These are phyloP conservation scores for Cladophialophora chaetospira DNA, from an alignment of 2,329 filamentous ascomycete species.

Conservation along the genomic window DNA sequence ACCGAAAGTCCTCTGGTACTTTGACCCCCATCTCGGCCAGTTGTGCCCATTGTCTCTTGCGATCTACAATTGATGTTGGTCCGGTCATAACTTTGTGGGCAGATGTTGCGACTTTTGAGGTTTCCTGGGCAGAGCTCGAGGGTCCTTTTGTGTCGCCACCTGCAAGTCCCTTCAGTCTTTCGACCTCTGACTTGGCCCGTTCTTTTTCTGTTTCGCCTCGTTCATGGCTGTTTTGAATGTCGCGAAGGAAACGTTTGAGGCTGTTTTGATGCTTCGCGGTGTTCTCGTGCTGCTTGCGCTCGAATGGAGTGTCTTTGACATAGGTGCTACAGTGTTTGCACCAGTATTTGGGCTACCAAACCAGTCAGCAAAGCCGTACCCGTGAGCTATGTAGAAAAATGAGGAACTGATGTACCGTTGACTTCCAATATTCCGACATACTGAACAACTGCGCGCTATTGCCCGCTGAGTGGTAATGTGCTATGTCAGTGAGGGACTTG, in stretches of 20 bases:
- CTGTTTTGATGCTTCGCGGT: conserved; percentile 81
- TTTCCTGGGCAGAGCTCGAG: conserved; percentile 34
- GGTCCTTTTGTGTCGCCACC: conserved; percentile 42
- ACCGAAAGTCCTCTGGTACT: conserved; percentile 75
- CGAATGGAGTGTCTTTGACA: conserved; percentile 89
- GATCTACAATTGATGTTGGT: conserved; percentile 60
- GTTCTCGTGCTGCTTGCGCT: conserved; percentile 84
- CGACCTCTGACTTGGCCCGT: conserved; percentile 79
- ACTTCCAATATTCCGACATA: conserved; percentile 99
- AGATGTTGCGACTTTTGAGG: conserved; percentile 33
- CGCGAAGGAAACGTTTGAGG: conserved; percentile 85
- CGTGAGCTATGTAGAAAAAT: neutral
- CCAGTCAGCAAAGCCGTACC: conserved; percentile 32
- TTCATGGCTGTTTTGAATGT: conserved; percentile 83
- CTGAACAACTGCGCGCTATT: neutral
- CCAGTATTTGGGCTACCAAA: conserved; percentile 77
- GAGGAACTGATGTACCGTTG: conserved; percentile 66
- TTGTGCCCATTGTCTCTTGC: conserved; percentile 83
- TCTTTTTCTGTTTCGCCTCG: conserved; percentile 79
- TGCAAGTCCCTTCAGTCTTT: conserved; percentile 78
- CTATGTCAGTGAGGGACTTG: conserved; percentile 21
- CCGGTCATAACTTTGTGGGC: conserved; percentile 38
- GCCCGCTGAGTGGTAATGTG: neutral
- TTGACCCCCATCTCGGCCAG: conserved; percentile 83
- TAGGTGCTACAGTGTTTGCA: conserved; percentile 94